Conservation (phyloP, 2,329 filamentous ascomycete species). For the Fusarium virguliforme region DNA sequence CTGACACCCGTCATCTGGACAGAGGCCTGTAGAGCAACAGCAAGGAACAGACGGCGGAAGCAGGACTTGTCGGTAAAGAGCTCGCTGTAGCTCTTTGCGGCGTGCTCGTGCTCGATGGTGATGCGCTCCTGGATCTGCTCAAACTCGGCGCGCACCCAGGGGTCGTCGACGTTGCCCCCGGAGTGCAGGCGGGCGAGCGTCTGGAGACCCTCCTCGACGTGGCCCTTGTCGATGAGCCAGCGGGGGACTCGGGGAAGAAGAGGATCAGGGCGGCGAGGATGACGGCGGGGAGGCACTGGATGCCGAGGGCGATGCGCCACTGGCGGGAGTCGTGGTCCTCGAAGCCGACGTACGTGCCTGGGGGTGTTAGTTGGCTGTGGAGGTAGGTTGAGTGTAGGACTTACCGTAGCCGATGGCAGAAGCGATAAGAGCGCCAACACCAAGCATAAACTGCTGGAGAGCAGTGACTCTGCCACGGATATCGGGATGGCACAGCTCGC, state of each 20-base stretch:
- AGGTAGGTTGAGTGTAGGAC: neutral
- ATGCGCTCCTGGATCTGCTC: slow-evolving; percentile 79
- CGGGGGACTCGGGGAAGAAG: slow-evolving; percentile 79
- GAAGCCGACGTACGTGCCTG: slow-evolving; percentile 54
- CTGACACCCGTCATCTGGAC: slow-evolving; percentile 84
- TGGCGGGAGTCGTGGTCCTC: slow-evolving; percentile 50
- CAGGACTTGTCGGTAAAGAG: slow-evolving; percentile 74
- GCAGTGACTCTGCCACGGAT: slow-evolving; percentile 84
- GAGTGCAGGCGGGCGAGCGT: slow-evolving; percentile 80
- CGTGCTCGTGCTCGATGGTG: slow-evolving; percentile 76
- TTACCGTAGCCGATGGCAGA: slow-evolving; percentile 81
- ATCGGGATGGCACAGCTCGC: slow-evolving; percentile 82
- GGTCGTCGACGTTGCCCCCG: slow-evolving; percentile 75
- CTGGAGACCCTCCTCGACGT: slow-evolving; percentile 74
- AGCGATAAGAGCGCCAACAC: slow-evolving; percentile 80
- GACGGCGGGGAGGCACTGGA: slow-evolving; percentile 79
- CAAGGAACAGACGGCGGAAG: slow-evolving; percentile 81
- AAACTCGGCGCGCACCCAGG: slow-evolving; percentile 82
- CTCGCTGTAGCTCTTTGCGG: slow-evolving; percentile 79
- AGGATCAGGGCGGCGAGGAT: slow-evolving; percentile 76
- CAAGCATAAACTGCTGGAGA: slow-evolving; percentile 87
- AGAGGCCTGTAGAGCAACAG: slow-evolving; percentile 78
- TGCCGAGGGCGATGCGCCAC: slow-evolving; percentile 68
- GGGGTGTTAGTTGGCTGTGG: slow-evolving; percentile 5
- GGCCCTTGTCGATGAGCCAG: slow-evolving; percentile 83